phyloP scores from a whole-genome alignment of 345 rosid genomes.

The Salix arbutifolia region DNA sequence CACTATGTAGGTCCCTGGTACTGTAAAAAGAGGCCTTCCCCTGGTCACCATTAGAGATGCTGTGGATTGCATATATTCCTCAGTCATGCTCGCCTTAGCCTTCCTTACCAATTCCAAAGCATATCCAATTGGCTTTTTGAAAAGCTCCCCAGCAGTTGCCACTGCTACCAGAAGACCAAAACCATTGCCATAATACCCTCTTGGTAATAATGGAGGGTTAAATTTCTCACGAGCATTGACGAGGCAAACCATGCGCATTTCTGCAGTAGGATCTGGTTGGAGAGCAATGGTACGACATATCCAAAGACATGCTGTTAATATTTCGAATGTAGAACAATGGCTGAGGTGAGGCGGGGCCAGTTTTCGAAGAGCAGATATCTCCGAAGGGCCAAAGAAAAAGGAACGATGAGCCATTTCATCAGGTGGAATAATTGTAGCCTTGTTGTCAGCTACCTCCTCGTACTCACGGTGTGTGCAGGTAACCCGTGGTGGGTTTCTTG shows the following conservation, averaged over 20 bases:
- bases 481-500: constrained; percentile 7
- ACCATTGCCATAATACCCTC: constrained; percentile 45
- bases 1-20: background rate
- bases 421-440: background rate
- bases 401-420: constrained; percentile 6
- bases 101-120: constrained; percentile 30
- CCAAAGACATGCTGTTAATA: constrained; percentile 29
- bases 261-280: constrained; percentile 5
- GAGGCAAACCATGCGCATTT: constrained; percentile 4
- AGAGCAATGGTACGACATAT: constrained; percentile 20
- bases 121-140: constrained; percentile 24
- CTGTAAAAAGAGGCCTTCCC: background rate
- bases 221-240: background rate
- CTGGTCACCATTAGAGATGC: constrained; percentile 16
- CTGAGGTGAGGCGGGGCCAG: background rate
- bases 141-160: constrained; percentile 19
- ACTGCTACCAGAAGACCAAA: constrained; percentile 22
- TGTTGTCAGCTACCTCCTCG: constrained; percentile 4
- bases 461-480: constrained; percentile 17
- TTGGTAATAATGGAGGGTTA: background rate
- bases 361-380: constrained; percentile 1
- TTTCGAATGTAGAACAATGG: constrained; percentile 16
- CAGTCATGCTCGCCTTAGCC: constrained; percentile 20
- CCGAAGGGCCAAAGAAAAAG: constrained; percentile 15
- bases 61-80: constrained; percentile 20